phyloP scores from a whole-genome alignment of 805 yeast species.

The Metschnikowia gruessii region DNA sequence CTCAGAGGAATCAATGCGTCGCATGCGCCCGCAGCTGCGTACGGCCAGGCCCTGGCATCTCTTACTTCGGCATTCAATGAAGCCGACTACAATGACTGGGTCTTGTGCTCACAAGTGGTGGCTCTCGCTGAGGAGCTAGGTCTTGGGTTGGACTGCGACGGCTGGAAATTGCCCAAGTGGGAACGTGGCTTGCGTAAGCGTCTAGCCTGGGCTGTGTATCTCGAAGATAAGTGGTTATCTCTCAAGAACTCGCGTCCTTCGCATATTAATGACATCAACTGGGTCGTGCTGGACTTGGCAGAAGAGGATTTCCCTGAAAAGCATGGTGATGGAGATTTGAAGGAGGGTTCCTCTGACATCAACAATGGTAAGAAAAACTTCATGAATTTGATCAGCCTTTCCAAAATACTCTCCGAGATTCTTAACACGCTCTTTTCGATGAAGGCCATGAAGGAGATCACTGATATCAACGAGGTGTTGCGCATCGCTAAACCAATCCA shows the following conservation, averaged over 20 bases:
- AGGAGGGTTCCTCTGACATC: slow-evolving; percentile 64
- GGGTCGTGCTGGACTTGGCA: slow-evolving; percentile 70
- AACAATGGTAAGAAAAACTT: slow-evolving; percentile 69
- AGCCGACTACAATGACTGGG: slow-evolving; percentile 69
- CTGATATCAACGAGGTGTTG: slow-evolving; percentile 64
- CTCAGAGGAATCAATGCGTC: slow-evolving; percentile 20
- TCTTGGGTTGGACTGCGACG: slow-evolving; percentile 82
- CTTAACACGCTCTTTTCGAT: slow-evolving; percentile 70
- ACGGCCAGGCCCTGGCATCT: slow-evolving; percentile 18
- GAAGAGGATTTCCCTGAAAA: slow-evolving; percentile 80
- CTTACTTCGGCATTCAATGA: slow-evolving; percentile 24
- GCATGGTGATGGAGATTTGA: slow-evolving; percentile 50
- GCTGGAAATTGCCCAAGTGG: slow-evolving; percentile 94
- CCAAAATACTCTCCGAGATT: slow-evolving; percentile 69
- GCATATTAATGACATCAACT: slow-evolving; percentile 68
- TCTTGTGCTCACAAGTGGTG: slow-evolving; percentile 79
- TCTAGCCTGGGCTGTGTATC: slow-evolving; percentile 92
- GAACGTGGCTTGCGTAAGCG: slow-evolving; percentile 85
- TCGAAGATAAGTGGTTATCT: slow-evolving; percentile 90
- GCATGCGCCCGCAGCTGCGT: slow-evolving; percentile 5
- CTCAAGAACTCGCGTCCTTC: slow-evolving; percentile 82
- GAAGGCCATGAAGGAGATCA: slow-evolving; percentile 54
- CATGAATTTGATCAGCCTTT: slow-evolving; percentile 61
- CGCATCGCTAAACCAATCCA: slow-evolving; percentile 80
- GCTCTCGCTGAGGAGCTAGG: slow-evolving; percentile 90